Conservation (phyloP, 2,329 filamentous ascomycete genomes). For the Arthroderma sp. region DNA sequence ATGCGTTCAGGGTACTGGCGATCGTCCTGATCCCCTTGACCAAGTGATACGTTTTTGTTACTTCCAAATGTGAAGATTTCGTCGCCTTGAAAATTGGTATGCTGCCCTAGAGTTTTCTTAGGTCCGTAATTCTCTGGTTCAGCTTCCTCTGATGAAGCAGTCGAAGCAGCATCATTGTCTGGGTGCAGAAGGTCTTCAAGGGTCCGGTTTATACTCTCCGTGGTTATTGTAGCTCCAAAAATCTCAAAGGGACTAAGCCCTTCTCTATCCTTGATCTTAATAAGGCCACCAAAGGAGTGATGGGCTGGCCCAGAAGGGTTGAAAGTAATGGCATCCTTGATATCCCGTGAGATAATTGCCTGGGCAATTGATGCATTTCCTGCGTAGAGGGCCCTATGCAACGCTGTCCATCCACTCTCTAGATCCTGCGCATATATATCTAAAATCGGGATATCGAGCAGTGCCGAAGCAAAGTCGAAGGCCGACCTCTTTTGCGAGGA, state of each 20-base stretch:
- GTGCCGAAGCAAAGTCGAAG: slow-evolving; percentile 58
- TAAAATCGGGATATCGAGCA: slow-evolving; percentile 68
- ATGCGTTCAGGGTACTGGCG: slow-evolving; percentile 85
- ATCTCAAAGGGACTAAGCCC: slow-evolving; percentile 90
- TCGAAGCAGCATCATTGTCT: slow-evolving; percentile 35
- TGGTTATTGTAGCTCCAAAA: slow-evolving; percentile 74
- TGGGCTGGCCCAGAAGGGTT: slow-evolving; percentile 42
- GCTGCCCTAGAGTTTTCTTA: slow-evolving; percentile 18
- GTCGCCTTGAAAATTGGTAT: slow-evolving; percentile 48
- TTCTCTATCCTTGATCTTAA: slow-evolving; percentile 92
- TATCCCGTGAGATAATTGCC: slow-evolving; percentile 65
- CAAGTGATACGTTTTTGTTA: slow-evolving; percentile 87
- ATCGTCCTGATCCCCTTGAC: slow-evolving; percentile 91
- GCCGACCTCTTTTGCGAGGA: slow-evolving; percentile 60
- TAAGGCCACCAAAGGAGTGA: slow-evolving; percentile 57
- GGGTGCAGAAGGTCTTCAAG: not conserved
- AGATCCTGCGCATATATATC: slow-evolving; percentile 78
- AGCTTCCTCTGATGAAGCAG: slow-evolving; percentile 34
- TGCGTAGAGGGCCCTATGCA: slow-evolving; percentile 80
- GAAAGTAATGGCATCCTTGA: slow-evolving; percentile 50
- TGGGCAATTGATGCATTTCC: slow-evolving; percentile 81
- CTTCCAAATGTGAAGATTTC: slow-evolving; percentile 91
- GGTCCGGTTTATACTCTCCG: slow-evolving; percentile 38
- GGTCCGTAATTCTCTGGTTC: slow-evolving; percentile 25
- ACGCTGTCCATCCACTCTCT: slow-evolving; percentile 90